Conservation (phyloP, 176 grass and related monocot species). For the Bolboschoenus planiculmis region DNA sequence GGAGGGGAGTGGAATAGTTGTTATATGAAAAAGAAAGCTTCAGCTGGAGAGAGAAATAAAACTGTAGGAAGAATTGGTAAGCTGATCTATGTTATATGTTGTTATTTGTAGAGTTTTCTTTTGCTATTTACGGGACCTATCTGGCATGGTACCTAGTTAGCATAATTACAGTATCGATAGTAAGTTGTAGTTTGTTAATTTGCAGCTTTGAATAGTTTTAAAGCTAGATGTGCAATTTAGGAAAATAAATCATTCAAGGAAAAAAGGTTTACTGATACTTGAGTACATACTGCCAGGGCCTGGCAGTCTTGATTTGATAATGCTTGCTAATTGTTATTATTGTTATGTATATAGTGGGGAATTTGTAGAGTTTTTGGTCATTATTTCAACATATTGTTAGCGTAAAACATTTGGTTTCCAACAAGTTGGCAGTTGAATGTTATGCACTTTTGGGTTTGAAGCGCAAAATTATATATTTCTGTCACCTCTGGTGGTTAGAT, state of each 20-base stretch:
- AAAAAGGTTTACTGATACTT: not conserved
- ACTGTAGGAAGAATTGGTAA: slow-evolving; percentile 39
- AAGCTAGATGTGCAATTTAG: not conserved
- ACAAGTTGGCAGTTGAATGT: not conserved
- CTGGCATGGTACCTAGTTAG: not conserved
- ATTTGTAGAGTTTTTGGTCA: not conserved
- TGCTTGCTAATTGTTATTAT: not conserved
- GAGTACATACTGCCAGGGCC: not conserved
- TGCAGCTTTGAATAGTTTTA: not conserved
- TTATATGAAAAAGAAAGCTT: slow-evolving; percentile 73
- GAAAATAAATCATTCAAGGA: not conserved
- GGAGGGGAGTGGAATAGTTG: slow-evolving; percentile 93
- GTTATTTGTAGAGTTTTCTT: not conserved
- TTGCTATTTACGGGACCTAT: not conserved
- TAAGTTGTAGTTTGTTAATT: not conserved
- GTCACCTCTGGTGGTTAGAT: not conserved
- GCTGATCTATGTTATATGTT: not conserved
- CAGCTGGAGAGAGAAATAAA: slow-evolving; percentile 35
- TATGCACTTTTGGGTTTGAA: not conserved
- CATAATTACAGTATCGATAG: not conserved
- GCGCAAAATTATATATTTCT: not conserved
- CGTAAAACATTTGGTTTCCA: not conserved
- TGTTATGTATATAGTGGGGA: too few relatives aligned
- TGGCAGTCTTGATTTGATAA: not conserved
- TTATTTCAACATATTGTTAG: not conserved